These are phyloP conservation scores for Blastocystis sp. DNA, from an alignment of 352 stramenopile genomes.

Conservation along the genomic window DNA sequence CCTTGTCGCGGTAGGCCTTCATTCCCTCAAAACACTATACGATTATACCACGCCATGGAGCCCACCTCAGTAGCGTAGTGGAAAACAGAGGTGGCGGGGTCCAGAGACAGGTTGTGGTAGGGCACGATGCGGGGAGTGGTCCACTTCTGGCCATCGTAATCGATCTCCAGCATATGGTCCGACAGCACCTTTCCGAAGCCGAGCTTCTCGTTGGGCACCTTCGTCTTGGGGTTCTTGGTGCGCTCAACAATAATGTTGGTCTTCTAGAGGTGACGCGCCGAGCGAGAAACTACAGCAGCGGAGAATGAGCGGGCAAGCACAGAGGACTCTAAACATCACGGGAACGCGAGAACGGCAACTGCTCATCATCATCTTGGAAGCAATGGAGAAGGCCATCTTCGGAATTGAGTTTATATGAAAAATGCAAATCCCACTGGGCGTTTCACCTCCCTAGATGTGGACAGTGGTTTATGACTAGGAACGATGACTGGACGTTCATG, in stretches of 20 bases:
- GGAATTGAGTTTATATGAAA: no score
- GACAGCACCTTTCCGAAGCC: slow-evolving; percentile 89
- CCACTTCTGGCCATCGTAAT: slow-evolving; percentile 84
- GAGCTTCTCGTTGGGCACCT: slow-evolving; percentile 81
- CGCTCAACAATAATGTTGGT: slow-evolving; percentile 61
- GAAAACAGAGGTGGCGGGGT: slow-evolving; percentile 84
- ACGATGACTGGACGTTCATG: no score
- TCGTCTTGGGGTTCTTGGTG: slow-evolving; percentile 72
- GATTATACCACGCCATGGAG: not conserved
- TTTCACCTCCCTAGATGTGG: no score
- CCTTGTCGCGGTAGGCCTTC: slow-evolving; percentile 85
- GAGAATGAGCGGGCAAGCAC: slow-evolving; percentile 29
- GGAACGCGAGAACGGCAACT: not conserved
- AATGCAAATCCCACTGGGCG: no score
- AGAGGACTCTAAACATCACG: slow-evolving; percentile 15
- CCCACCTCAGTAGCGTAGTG: slow-evolving; percentile 86
- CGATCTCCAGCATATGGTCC: slow-evolving; percentile 92
- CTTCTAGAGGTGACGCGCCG: slow-evolving; percentile 24
- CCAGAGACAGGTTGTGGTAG: slow-evolving; percentile 84
- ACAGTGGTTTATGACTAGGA: no score
- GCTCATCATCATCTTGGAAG: slow-evolving; percentile 5
- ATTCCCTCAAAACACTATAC: slow-evolving; percentile 88
- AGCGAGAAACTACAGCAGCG: not conserved
- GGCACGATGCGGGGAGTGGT: slow-evolving; percentile 82
- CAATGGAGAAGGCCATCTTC: not conserved